Base-by-base conservation (phyloP, 305 asterid species). In the Euphrasia arctica region DNA sequence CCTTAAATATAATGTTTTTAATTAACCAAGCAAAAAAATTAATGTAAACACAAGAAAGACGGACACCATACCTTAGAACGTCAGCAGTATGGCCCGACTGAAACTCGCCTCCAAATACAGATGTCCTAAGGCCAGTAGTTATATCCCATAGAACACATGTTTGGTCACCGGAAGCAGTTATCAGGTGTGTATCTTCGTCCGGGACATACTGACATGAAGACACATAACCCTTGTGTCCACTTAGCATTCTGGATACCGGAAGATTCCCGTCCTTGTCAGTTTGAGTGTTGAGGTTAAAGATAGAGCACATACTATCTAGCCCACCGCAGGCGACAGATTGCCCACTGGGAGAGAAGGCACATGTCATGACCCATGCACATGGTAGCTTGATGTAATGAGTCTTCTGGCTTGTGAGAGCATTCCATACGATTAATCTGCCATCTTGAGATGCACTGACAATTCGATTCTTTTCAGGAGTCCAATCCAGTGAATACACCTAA, bases 311-410 rank as follows among this genome's bases (percentile, higher is more conserved):
- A 65, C 99, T 93, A 69, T 93, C 96, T 27, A 93, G 87, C 63
- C 99, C 99, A 67, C 99, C 99, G 65, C 95, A 90, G 50, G 99
- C 97, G 68, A 93, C 96, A 51, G 95, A 85, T 68, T 82, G 95
- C 42, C 99, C 99, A 64, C 72, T 83, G 57, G 97, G 95, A 60
- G 99, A 90, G 77, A 94, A 94, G 63, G 97, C 96, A 73, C 99
- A 94, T 70, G 95, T 79, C 99, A 94, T 90, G 67, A 94, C 96
- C 97, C 97, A 94, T 5, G 99, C 95, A 70, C 97, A 94, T 56
- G 99, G 96, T 71, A 90, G 79, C 85, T 86, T 90, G 66, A 94
- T 88, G 36, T 97, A 85, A 55, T 90, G 97, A 71, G 96, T 93
- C 64, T 93, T 93, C 75, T 93, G 99, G 87, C 96, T 93, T 11